Evolutionary conservation across 768 basidiomycete genomes (phyloP).

Genomic region (Fomitopsis pulvina): DNA sequence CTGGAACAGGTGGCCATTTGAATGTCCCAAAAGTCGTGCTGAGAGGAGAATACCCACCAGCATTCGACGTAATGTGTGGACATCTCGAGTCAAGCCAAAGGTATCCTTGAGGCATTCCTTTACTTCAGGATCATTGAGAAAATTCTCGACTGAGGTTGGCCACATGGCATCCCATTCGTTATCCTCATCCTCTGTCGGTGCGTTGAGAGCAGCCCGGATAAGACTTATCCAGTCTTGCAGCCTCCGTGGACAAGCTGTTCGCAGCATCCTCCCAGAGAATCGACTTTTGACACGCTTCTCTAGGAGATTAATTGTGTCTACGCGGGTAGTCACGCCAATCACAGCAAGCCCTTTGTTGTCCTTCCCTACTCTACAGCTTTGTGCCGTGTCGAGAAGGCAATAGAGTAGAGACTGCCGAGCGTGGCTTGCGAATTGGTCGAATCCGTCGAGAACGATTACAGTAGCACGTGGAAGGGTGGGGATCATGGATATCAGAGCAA

Average conservation of each 20-base stretch:
- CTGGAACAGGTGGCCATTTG: conserved; percentile 24
- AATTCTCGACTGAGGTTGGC: conserved; percentile 47
- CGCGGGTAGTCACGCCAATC: conserved; percentile 78
- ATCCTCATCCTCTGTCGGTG: conserved; percentile 21
- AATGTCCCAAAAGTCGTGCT: neutral
- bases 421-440: conserved; percentile 90
- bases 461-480: conserved; percentile 77
- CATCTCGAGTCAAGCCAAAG: conserved; percentile 54
- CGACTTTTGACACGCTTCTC: conserved; percentile 98
- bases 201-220: conserved; percentile 40
- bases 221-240: conserved; percentile 44
- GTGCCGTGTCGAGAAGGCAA: conserved; percentile 91
- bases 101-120: conserved; percentile 46
- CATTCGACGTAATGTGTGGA: conserved; percentile 49
- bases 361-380: conserved; percentile 63
- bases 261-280: conserved; percentile 87
- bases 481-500: conserved; percentile 66
- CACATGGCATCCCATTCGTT: conserved; percentile 58
- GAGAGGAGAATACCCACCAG: conserved; percentile 41
- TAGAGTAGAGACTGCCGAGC: conserved; percentile 91
- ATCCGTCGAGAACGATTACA: conserved; percentile 81
- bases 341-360: conserved; percentile 71
- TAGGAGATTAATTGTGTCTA: conserved; percentile 82
- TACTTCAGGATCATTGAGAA: conserved; percentile 45
- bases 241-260: conserved; percentile 56